Base-by-base conservation (phyloP, 202 grass and related monocot genomes). In the Dendrocalamus latiflorus region DNA sequence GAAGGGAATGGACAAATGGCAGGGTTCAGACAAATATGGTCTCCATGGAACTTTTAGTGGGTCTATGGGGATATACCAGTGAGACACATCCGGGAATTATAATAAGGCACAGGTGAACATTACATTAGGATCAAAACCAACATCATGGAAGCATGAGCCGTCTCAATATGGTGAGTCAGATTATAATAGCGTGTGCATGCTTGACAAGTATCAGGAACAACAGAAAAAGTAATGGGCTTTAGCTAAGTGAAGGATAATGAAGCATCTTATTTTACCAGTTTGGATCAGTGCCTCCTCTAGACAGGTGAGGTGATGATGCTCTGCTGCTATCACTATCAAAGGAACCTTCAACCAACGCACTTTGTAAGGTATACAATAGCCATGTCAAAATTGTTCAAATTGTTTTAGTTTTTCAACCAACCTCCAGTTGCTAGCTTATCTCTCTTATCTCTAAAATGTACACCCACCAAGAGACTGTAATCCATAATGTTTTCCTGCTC, bases 401-500 rank as follows among this genome's bases (percentile, higher is more conserved):
- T 38, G 25, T 71, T 58, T 44, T 74, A n/a, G 14, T 22, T 80
- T 74, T 84, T 57, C 9, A 82, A 87, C 85, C 18, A 74, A 93
- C 91, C 91, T 90, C 83, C 87, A 17, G 77, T 75, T 68, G 76
- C 65, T 69, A 87, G 75, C 48, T 57, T 82, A 78, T 84, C 84
- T 81, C 81, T 85, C 36, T 70, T 90, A 41, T 91, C 91, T 79
- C 86, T 89, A 84, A 94, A 94, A 91, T 94, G 89, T 84, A 94
- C 86, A 70, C 91, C 91, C 25, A 94, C 91, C 86, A 94, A 84
- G 15, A 94, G 86, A 85, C 89, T 94, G 75, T 94, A 94, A 74
- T 94, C 91, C 91, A 94, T 94, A 76, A 94, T 94, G 54, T 87
- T 90, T 75, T 94, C 88, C 65, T 94, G 91, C 83, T 94, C 91